Conservation (phyloP, 2,329 filamentous ascomycete genomes). For the Dactylellina cionopaga region DNA sequence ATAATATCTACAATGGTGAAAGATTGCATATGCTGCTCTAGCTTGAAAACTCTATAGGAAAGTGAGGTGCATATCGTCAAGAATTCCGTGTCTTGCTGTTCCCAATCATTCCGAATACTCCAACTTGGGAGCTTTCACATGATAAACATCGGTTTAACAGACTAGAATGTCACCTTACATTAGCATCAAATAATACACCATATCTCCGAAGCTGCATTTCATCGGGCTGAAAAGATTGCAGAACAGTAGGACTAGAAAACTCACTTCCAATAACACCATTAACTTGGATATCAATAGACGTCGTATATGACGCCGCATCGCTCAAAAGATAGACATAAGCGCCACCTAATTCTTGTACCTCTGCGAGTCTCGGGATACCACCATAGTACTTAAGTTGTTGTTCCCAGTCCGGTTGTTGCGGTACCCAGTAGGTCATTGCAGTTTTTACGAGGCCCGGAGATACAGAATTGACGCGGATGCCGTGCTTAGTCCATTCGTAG, state of each 20-base stretch:
- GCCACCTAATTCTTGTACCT: constrained; percentile 65
- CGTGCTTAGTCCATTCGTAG: constrained; percentile 76
- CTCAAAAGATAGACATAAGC: constrained; percentile 69
- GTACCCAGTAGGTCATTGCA: constrained; percentile 69
- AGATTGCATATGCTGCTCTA: too few relatives aligned
- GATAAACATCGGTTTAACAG: too few relatives aligned
- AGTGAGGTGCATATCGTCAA: too few relatives aligned
- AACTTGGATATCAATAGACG: constrained; percentile 65
- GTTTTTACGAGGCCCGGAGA: constrained; percentile 82
- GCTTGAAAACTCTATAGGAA: too few relatives aligned
- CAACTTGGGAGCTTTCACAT: too few relatives aligned
- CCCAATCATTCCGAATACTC: too few relatives aligned
- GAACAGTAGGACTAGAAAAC: constrained; percentile 13
- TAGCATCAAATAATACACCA: too few relatives aligned
- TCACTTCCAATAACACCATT: constrained; percentile 60
- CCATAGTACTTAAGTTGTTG: constrained; percentile 68
- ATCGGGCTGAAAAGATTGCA: too few relatives aligned
- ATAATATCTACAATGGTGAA: too few relatives aligned
- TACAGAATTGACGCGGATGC: constrained; percentile 76
- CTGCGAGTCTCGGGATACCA: constrained; percentile 66
- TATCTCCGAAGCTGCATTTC: too few relatives aligned
- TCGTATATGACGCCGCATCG: constrained; percentile 66
- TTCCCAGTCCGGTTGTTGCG: constrained; percentile 65
- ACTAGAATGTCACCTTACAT: too few relatives aligned
- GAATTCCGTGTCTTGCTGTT: too few relatives aligned